Evolutionary conservation across 2,329 filamentous ascomycete genomes (phyloP), one percentile per base, ranked within the genome.

Genomic region (Beauveria asiatica): DNA sequence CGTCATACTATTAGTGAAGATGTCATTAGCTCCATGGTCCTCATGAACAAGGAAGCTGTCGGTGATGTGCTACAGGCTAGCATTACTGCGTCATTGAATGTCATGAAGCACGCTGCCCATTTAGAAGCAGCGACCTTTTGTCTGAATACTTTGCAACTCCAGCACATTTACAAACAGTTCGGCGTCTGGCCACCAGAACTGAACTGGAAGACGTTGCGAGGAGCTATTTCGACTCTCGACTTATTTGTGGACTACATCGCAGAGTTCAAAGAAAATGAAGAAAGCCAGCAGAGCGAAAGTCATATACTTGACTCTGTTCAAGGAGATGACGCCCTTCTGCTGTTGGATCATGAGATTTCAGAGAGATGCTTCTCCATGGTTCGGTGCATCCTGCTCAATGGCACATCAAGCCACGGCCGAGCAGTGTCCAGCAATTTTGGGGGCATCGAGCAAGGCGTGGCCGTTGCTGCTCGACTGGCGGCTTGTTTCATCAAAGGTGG

Each of bases 21-120:
- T 3, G 70, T 79, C 66, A 71, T 83, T 60, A 75, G 79, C 33
- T 72, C 75, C 1, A 79, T 83, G 67, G 74, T 84, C 21, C 73
- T 72, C 19, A 72, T 72, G 64, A 85, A 85, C 67, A 81, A 78
- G 64, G 75, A 76, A 23, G 77, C 79, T 5, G 75, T 80, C 2
- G 75, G 79, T 71, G 82, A 85, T 60, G 72, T 84, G 37, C 66
- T 85, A 13, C 69, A 79, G 55, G 74, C 75, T 59, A 81, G 78
- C 5, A 70, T 79, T 42, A 72, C 71, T 52, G 74, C 79, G 1
- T 83, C 80, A 10, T 67, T 82, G 42, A 78, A 82, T 62, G 80
- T 83, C 3, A 72, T 84, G 67, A 73, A 68, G 54, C 73, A 78
- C 41, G 75, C 80, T 0, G 68, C 70, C 16, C 75, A 78, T 25